A percentile compares a stretch with the other conserved stretches of the same genome.
These are phyloP conservation scores for Scytalidium lignicola DNA, from an alignment of 2,329 filamentous ascomycete genomes.

Conservation along the genomic window DNA sequence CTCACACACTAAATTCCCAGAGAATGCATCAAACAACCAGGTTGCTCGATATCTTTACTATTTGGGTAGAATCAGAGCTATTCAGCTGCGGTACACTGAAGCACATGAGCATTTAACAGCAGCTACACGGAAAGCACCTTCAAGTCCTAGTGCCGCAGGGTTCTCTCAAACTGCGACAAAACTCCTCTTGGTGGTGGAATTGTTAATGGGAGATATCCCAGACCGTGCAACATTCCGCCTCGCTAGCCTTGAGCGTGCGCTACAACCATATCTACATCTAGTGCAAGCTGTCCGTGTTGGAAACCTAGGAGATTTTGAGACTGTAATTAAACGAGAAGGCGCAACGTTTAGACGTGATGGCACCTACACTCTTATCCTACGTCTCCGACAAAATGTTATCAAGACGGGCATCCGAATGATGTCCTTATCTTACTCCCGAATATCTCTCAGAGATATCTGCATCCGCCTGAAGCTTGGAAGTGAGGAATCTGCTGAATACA, in stretches of 20 bases:
- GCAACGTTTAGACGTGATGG: constrained; percentile 87
- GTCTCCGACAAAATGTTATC: constrained; percentile 96
- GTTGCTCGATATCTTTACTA: constrained; percentile 97
- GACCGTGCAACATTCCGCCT: constrained; percentile 93
- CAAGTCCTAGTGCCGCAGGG: constrained; percentile 80
- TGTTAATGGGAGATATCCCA: constrained; percentile 97
- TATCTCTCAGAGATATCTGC: constrained; percentile 95
- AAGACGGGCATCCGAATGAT: constrained; percentile 99
- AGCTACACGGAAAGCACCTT: constrained; percentile 91
- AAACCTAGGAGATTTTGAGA: constrained; percentile 89
- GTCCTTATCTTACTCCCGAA: constrained; percentile 95
- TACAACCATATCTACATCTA: constrained; percentile 89
- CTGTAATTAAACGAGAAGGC: constrained; percentile 74
- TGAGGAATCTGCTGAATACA: constrained; percentile 98
- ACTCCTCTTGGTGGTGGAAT: constrained; percentile 90
- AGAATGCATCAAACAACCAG: constrained; percentile 94
- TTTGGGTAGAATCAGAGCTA: constrained; percentile 89
- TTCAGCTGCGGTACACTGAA: constrained; percentile 94
- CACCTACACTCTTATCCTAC: constrained; percentile 91
- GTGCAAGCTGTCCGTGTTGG: constrained; percentile 96
- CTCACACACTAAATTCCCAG: constrained; percentile 90
- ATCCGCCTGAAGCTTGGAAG: constrained; percentile 88
- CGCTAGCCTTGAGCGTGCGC: constrained; percentile 75
- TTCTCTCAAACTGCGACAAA: constrained; percentile 97
- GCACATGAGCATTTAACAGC: constrained; percentile 91